These are phyloP conservation scores for Lachnum nothofagi DNA, from an alignment of 2,329 filamentous ascomycete genomes.

Conservation along the genomic window DNA sequence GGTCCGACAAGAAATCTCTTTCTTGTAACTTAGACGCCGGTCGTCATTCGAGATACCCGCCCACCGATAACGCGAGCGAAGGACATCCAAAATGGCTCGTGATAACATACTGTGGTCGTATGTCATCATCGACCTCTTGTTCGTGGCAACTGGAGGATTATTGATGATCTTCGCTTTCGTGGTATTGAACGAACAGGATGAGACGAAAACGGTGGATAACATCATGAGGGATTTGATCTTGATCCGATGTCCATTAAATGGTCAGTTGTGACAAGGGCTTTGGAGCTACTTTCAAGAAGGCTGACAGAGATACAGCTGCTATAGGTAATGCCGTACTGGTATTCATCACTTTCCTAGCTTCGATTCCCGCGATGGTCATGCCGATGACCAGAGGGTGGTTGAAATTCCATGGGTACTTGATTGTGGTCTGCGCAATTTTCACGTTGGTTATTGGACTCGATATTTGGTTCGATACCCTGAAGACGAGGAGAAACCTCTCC, in stretches of 20 bases:
- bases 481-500: constrained; percentile 57
- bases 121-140: constrained; percentile 46
- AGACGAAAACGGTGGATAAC: constrained; percentile 41
- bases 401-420: constrained; percentile 61
- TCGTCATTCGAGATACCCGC: constrained; percentile 23
- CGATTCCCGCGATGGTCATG: constrained; percentile 66
- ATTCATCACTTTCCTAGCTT: constrained; percentile 63
- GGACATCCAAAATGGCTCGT: constrained; percentile 35
- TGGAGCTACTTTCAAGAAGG: constrained; percentile 3
- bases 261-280: constrained; percentile 34
- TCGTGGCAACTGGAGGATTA: constrained; percentile 46
- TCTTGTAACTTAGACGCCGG: constrained; percentile 26
- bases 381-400: constrained; percentile 63
- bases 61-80: neutral
- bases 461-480: constrained; percentile 70
- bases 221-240: constrained; percentile 49
- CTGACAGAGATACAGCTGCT: constrained; percentile 46
- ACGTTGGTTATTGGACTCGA: constrained; percentile 61
- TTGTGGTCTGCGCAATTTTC: constrained; percentile 58
- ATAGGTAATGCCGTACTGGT: constrained; percentile 69
- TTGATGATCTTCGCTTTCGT: constrained; percentile 49
- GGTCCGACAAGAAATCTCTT: neutral
- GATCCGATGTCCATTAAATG: constrained; percentile 46
- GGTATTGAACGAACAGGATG: constrained; percentile 39
- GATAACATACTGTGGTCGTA: constrained; percentile 50